Evolutionary conservation across 129 eudicot genomes (phyloP), one percentile per base, ranked within the genome.

Genomic region (Flaveria trinervia): DNA sequence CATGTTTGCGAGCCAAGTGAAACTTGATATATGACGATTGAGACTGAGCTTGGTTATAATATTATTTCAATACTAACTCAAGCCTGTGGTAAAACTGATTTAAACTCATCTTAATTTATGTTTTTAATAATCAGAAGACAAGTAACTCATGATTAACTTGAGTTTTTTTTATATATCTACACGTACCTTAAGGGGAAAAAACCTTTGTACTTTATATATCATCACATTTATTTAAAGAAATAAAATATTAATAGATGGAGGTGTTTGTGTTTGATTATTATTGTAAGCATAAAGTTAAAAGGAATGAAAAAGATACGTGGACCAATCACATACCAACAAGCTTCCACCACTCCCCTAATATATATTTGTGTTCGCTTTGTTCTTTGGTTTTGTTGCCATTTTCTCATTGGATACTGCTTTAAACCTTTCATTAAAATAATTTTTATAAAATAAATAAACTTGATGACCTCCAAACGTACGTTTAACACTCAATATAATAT

Each of bases 291-390:
- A 45, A 79, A 70, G 72, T 46, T 46, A 46, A 79, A 41, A 60
- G 49, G 48, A 60, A 15, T 62, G 56, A 49, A 79, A 62, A 79
- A 62, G 78, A 79, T 0, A 49, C 67, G 51, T 33, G 23, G 16
- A 18, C 83, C 68, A 79, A 79, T 79, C 54, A 79, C 33, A 64
- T 79, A 39, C 22, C 39, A 71, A 79, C 82, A 76, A 50, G 80
- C 66, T 41, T 67, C 56, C 45, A 52, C 33, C 45, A 17, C 39
- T 48, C 14, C 55, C 41, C 9, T 33, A 51, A 18, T 36, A 52
- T 76, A 36, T 51, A 48, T 28, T 25, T 46, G 26, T n/a, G 18
- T 72, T 78, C 49, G 7, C 50, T 50, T 28, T 67, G 26, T 10
- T 23, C 52, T 64, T 5, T 50, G 55, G 67, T 79, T 33, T 79